A percentile compares a stretch with the other conserved stretches of the same genome.
Conservation (phyloP, 208 protist species). For the Leishmania mexicana region DNA sequence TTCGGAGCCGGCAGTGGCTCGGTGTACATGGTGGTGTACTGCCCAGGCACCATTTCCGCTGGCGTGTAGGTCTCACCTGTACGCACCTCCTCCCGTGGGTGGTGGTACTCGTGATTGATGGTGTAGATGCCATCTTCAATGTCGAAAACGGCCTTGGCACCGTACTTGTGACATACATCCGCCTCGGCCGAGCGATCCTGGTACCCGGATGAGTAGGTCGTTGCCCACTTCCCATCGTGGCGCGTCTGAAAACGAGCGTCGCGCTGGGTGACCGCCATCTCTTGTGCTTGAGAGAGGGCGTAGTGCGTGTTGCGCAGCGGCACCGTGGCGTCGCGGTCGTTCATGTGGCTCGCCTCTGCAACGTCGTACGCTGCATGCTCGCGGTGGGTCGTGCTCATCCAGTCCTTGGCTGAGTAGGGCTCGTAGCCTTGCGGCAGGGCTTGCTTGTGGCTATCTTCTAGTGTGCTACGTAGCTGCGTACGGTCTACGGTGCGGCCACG, state of each 20-base stretch:
- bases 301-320: constrained; percentile 81
- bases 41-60: constrained; percentile 79
- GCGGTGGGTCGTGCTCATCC: constrained; percentile 86
- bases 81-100: constrained; percentile 75
- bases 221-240: constrained; percentile 58
- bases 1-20: constrained; percentile 83
- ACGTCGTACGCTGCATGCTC: constrained; percentile 80
- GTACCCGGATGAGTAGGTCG: constrained; percentile 73
- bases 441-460: constrained; percentile 46
- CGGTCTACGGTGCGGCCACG: constrained; percentile 58
- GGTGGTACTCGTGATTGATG: constrained; percentile 81
- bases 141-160: constrained; percentile 73
- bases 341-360: constrained; percentile 50
- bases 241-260: constrained; percentile 44
- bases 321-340: constrained; percentile 57
- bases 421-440: constrained; percentile 70
- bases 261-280: constrained; percentile 45
- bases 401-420: constrained; percentile 72
- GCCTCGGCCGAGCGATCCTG: constrained; percentile 62
- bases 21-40: constrained; percentile 81
- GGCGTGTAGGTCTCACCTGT: constrained; percentile 80
- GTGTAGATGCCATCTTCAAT: constrained; percentile 85
- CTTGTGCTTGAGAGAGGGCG: constrained; percentile 55
- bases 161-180: constrained; percentile 61
- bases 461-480: constrained; percentile 40